Conservation (phyloP, 2,329 filamentous ascomycete species). For the Zymoseptoria crescenta region DNA sequence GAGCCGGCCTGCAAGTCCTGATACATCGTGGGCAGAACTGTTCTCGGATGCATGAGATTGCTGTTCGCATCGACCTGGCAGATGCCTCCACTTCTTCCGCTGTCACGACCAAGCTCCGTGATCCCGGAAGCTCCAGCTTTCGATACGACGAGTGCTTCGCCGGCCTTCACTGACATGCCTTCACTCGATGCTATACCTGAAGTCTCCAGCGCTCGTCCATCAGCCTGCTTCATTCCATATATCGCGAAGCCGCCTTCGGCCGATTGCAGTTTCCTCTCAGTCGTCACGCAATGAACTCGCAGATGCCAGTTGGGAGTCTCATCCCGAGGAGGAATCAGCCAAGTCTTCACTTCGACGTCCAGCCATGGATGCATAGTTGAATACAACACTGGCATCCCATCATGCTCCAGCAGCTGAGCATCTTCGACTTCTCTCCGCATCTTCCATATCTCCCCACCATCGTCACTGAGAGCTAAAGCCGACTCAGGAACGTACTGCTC, state of each 20-base stretch:
- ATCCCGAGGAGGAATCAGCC: constrained; percentile 54
- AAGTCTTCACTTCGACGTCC: constrained; percentile 59
- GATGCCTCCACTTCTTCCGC: constrained; percentile 50
- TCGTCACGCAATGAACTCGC: constrained; percentile 54
- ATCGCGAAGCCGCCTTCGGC: constrained; percentile 72
- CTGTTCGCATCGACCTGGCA: constrained; percentile 73
- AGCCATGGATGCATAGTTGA: constrained; percentile 64
- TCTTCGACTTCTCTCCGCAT: constrained; percentile 61
- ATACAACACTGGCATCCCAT: constrained; percentile 52
- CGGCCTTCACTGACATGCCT: constrained; percentile 32
- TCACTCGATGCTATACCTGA: constrained; percentile 33
- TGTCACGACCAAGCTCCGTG: constrained; percentile 34
- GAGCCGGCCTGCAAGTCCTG: constrained; percentile 52
- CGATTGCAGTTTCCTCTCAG: constrained; percentile 56
- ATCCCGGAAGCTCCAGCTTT: constrained; percentile 46
- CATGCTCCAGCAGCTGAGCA: constrained; percentile 52
- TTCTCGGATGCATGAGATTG: constrained; percentile 65
- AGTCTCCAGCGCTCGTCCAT: constrained; percentile 49
- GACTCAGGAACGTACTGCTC: constrained; percentile 71
- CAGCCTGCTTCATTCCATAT: constrained; percentile 49
- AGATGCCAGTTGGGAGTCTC: constrained; percentile 62
- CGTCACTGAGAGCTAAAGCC: constrained; percentile 67
- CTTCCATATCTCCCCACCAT: constrained; percentile 72
- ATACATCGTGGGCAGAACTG: constrained; percentile 62
- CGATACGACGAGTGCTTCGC: constrained; percentile 38